These are phyloP conservation scores for Xerocomellus intermedius DNA, from an alignment of 768 basidiomycete genomes.

Conservation along the genomic window DNA sequence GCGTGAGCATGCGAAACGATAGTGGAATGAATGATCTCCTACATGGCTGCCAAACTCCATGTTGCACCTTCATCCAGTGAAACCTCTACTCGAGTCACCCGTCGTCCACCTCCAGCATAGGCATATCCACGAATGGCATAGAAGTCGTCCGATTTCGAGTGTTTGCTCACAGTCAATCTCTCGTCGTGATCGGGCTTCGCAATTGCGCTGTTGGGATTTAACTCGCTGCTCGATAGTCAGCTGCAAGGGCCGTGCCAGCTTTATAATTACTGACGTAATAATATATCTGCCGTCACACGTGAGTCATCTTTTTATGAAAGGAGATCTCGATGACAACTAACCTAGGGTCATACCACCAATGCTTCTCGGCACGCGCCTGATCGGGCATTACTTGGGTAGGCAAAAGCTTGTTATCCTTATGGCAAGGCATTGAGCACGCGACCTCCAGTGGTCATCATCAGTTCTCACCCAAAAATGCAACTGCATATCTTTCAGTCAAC, in stretches of 20 bases:
- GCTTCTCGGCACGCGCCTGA: conserved; percentile 46
- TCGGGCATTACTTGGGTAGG: conserved; percentile 52
- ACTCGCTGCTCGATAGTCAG: conserved; percentile 43
- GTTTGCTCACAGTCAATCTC: conserved; percentile 23
- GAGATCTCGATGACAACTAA: conserved; percentile 14
- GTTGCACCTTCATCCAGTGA: conserved; percentile 51
- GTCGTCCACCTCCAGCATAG: conserved; percentile 58
- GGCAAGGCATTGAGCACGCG: not conserved
- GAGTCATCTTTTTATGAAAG: not conserved
- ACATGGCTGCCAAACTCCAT: conserved; percentile 48
- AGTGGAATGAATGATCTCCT: not conserved
- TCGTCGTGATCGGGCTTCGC: conserved; percentile 57
- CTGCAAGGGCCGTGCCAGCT: not conserved
- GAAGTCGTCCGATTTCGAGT: not conserved
- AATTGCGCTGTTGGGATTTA: conserved; percentile 60
- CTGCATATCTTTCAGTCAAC: conserved; percentile 8
- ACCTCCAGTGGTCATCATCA: not conserved
- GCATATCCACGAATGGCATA: conserved; percentile 57
- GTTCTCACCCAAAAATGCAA: conserved; percentile 36
- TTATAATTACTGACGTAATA: conserved; percentile 30
- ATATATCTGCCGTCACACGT: conserved; percentile 21
- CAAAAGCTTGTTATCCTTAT: conserved; percentile 58
- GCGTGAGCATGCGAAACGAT: conserved; percentile 1
- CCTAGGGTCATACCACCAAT: conserved; percentile 58
- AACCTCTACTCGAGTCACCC: conserved; percentile 57